phyloP scores from a whole-genome alignment of 1,284 basidiomycete species.

The Tilletia caries region DNA sequence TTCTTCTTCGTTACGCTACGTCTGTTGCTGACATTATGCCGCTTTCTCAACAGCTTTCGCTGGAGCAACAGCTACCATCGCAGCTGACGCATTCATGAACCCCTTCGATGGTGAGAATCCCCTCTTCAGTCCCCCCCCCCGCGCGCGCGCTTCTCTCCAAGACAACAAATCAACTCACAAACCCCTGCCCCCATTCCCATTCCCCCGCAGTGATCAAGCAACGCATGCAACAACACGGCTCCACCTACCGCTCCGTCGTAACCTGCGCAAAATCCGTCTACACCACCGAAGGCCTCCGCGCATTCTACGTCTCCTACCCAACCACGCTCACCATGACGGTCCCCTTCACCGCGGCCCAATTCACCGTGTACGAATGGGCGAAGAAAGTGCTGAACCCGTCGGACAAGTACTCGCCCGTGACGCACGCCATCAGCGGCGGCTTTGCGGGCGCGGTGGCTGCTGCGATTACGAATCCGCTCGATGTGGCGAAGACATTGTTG shows the following conservation, averaged over 20 bases:
- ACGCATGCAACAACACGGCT: constrained; percentile 95
- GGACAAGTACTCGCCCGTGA: constrained; percentile 80
- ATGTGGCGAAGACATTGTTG: constrained; percentile 96
- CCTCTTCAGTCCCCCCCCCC: neutral
- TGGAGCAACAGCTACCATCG: constrained; percentile 89
- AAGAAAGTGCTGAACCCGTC: constrained; percentile 83
- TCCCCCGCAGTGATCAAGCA: constrained; percentile 78
- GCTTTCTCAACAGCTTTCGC: constrained; percentile 68
- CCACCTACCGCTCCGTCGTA: constrained; percentile 77
- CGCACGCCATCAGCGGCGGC: constrained; percentile 87
- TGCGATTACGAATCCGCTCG: constrained; percentile 90
- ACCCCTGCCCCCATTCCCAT: constrained; percentile 13
- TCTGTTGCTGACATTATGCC: neutral
- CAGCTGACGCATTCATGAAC: constrained; percentile 97
- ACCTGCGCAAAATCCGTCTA: constrained; percentile 81
- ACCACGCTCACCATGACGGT: constrained; percentile 91
- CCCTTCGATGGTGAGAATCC: constrained; percentile 84
- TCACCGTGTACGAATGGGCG: constrained; percentile 91
- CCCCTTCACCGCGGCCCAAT: constrained; percentile 97
- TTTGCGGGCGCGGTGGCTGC: constrained; percentile 90
- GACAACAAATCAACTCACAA: neutral
- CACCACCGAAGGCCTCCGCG: constrained; percentile 75
- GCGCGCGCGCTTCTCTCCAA: neutral
- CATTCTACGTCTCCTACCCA: constrained; percentile 98
- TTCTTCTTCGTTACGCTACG: too few species aligned